These are phyloP conservation scores for Yamadazyma membranifaciens DNA, from an alignment of 1,139 yeast species.

Conservation along the genomic window DNA sequence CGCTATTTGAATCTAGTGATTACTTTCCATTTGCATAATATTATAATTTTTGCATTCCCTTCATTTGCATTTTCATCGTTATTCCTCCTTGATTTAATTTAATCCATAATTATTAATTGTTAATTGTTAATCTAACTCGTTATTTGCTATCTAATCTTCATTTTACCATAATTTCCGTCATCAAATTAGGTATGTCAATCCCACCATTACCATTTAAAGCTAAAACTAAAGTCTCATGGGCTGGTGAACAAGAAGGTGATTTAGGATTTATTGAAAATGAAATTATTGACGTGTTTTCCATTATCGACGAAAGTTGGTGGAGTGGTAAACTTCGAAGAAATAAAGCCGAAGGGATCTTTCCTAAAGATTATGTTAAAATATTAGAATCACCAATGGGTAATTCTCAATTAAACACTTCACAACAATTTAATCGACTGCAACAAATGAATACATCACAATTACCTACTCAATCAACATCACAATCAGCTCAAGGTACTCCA, in stretches of 20 bases:
- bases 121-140: neutral
- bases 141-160: too few relatives aligned
- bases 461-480: neutral
- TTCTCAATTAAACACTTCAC: neutral
- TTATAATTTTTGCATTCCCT: neutral
- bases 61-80: conserved; percentile 1
- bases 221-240: conserved; percentile 82
- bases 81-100: neutral
- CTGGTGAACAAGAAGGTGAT: conserved; percentile 85
- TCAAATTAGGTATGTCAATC: conserved; percentile 13
- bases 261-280: conserved; percentile 94
- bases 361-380: conserved; percentile 78
- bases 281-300: conserved; percentile 72
- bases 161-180: neutral
- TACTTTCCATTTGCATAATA: too few relatives aligned
- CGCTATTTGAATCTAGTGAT: too few relatives aligned
- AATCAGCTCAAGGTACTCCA: conserved; percentile 3
- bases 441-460: neutral
- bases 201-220: conserved; percentile 67
- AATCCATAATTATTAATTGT: neutral
- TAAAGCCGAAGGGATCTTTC: conserved; percentile 81
- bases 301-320: conserved; percentile 93
- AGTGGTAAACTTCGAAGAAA: conserved; percentile 79
- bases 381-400: conserved; percentile 25
- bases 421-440: neutral